These are phyloP conservation scores for Suillus subaureus DNA, from an alignment of 768 basidiomycete genomes.

Conservation along the genomic window DNA sequence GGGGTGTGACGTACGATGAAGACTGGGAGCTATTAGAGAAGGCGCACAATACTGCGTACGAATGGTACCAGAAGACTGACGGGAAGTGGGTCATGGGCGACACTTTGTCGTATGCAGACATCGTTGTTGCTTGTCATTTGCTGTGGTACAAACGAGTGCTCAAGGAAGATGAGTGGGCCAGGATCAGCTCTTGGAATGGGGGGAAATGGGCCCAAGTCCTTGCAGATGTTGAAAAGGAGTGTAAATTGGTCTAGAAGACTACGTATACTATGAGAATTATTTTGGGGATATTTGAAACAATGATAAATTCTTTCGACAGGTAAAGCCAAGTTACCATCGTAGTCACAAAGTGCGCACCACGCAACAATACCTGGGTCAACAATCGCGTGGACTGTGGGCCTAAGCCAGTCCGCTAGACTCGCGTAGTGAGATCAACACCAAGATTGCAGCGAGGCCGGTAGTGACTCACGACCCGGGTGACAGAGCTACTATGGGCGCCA, in stretches of 20 bases:
- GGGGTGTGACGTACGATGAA: slow-evolving; percentile 39
- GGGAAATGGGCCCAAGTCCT: slow-evolving; percentile 30
- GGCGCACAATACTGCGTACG: slow-evolving; percentile 12
- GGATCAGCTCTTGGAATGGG: slow-evolving; percentile 23
- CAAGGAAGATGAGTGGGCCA: slow-evolving; percentile 29
- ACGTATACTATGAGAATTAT: background rate
- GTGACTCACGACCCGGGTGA: too few species aligned
- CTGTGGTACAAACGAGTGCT: slow-evolving; percentile 24
- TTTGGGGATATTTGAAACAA: too few species aligned
- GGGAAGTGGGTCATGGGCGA: slow-evolving; percentile 22
- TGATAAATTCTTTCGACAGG: too few species aligned
- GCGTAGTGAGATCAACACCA: too few species aligned
- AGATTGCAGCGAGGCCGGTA: too few species aligned
- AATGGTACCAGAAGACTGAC: slow-evolving; percentile 22
- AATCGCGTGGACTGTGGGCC: too few species aligned
- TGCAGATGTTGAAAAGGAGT: slow-evolving; percentile 27
- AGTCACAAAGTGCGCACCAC: too few species aligned
- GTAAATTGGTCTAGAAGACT: slow-evolving; percentile 15
- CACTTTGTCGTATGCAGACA: slow-evolving; percentile 11
- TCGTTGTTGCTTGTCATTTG: background rate
- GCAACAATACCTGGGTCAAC: slow-evolving; percentile 21
- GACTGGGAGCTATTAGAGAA: slow-evolving; percentile 28
- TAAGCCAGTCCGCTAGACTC: too few species aligned
- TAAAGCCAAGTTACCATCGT: too few species aligned
- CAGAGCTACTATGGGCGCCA: too few species aligned